phyloP scores from a whole-genome alignment of 495 filamentous ascomycete genomes.

The Glutinoglossum americanum region DNA sequence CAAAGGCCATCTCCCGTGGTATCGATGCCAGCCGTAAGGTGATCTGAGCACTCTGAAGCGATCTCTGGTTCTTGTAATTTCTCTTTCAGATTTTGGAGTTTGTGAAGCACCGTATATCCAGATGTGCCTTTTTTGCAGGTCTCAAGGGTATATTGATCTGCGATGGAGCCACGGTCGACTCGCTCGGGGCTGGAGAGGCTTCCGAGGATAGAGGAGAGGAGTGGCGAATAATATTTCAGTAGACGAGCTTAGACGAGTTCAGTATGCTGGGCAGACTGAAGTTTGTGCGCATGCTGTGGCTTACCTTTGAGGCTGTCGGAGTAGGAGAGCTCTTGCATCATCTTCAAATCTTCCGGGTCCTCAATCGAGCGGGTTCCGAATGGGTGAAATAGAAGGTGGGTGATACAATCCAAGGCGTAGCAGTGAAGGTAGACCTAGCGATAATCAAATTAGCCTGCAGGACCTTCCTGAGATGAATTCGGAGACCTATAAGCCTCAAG shows the following conservation, averaged over 20 bases:
- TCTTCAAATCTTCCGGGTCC: conserved; percentile 25
- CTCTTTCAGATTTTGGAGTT: conserved; percentile 17
- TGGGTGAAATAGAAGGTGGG: conserved; percentile 42
- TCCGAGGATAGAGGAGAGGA: conserved; percentile 15
- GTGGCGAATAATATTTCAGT: conserved; percentile 17
- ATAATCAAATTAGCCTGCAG: background rate
- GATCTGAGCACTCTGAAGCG: conserved; percentile 27
- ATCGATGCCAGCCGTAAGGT: conserved; percentile 39
- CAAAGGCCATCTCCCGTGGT: conserved; percentile 43
- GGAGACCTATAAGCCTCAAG: too few species aligned
- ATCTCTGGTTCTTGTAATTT: conserved; percentile 8
- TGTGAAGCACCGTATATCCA: conserved; percentile 15
- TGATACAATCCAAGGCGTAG: conserved; percentile 43
- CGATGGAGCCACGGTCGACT: background rate
- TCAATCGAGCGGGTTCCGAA: conserved; percentile 34
- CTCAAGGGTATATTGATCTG: background rate
- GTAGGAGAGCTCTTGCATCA: conserved; percentile 44
- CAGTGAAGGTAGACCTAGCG: conserved; percentile 26
- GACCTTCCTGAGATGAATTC: background rate
- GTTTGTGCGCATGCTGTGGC: conserved; percentile 4
- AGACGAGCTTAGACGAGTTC: background rate
- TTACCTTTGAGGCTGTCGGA: conserved; percentile 41
- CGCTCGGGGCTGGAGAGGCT: conserved; percentile 13
- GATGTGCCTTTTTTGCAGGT: background rate
- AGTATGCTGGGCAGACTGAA: background rate